Base-by-base conservation (phyloP, 1,284 basidiomycete species). In the Rhodotorula sp. region DNA sequence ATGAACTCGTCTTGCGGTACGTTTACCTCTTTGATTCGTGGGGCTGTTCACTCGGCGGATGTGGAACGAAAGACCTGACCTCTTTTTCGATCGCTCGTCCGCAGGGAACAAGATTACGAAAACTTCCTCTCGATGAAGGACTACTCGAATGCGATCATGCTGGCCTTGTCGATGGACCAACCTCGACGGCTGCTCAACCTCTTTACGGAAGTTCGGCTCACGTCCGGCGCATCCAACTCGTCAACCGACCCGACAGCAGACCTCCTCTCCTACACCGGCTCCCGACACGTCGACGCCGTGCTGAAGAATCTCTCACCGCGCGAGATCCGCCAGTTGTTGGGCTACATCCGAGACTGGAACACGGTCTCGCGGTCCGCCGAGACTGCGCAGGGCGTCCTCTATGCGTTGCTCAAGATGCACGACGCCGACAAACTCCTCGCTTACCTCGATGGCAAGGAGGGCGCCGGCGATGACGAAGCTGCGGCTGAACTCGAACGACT, bases 271-370 rank as follows among this genome's bases (percentile, higher is more conserved):
- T n/a, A 88, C 62, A 91, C 90, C 2, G 91, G 91, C 12, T 84
- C 86, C 68, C 70, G 80, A 1, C 85, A 88, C 42, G 88, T 95
- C n/a, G 93, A 95, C 80, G 84, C 87, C 71, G 90, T 97, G 56
- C 83, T 99, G 70, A 84, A 86, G 67, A 87, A 86, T 0, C 85
- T 99, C 8, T 82, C 86, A 0, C 83, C 86, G 3, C 78, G 87
- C 17, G 92, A 95, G 77, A 86, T 99, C 29, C 88, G 89, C 14
- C 88, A 88, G 68, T 85, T 99, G 22, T 83, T 98, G 62, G 85
- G 86, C 55, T 95, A 93, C 80, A 85, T 94, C 48, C 86, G 91
- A 57, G 89, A 91, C 77, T 99, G 95, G 95, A 99, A 98, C 81
- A 89, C 94, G 18, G 90, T 88, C 67, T 90, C 91, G 10, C 89